Evolutionary conservation across 2,329 filamentous ascomycete species (phyloP).

Genomic region (Monosporascus ibericus): DNA sequence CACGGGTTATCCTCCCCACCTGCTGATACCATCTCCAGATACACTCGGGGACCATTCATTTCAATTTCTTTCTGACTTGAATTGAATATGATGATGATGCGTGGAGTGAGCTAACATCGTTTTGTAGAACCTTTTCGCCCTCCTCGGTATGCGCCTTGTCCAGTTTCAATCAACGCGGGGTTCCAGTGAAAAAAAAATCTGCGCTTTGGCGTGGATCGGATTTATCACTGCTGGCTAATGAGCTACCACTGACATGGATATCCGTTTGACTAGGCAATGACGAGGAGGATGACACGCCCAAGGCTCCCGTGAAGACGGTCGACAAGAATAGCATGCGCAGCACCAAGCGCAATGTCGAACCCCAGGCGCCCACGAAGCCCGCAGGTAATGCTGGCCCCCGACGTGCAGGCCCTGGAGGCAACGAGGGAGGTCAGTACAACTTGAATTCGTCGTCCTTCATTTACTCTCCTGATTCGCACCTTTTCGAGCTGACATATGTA

Average conservation of each 20-base stretch:
- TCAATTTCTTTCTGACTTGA: too few species aligned
- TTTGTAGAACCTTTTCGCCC: constrained; percentile 87
- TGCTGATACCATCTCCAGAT: background rate
- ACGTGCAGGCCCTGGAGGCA: constrained; percentile 61
- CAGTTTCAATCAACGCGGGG: constrained; percentile 2
- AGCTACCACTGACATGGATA: constrained; percentile 18
- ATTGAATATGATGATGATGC: too few species aligned
- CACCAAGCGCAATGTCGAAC: constrained; percentile 79
- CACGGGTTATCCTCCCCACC: background rate
- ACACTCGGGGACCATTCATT: too few species aligned
- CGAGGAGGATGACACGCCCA: constrained; percentile 65
- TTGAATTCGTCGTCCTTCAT: constrained; percentile 6
- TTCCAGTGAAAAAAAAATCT: constrained; percentile 19
- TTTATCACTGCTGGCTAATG: background rate
- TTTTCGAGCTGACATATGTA: constrained; percentile 11
- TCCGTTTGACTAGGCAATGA: constrained; percentile 47
- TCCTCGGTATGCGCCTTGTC: constrained; percentile 71
- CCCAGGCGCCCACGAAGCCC: constrained; percentile 56
- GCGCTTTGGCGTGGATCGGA: constrained; percentile 1
- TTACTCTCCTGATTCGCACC: constrained; percentile 2
- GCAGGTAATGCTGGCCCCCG: constrained; percentile 35
- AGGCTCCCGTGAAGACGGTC: constrained; percentile 79
- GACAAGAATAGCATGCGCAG: constrained; percentile 74
- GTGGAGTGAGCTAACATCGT: constrained; percentile 16
- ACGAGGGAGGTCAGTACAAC: constrained; percentile 73